These are phyloP conservation scores for Trichoderma sp. DNA, from an alignment of 2,329 filamentous ascomycete species.

Conservation along the genomic window DNA sequence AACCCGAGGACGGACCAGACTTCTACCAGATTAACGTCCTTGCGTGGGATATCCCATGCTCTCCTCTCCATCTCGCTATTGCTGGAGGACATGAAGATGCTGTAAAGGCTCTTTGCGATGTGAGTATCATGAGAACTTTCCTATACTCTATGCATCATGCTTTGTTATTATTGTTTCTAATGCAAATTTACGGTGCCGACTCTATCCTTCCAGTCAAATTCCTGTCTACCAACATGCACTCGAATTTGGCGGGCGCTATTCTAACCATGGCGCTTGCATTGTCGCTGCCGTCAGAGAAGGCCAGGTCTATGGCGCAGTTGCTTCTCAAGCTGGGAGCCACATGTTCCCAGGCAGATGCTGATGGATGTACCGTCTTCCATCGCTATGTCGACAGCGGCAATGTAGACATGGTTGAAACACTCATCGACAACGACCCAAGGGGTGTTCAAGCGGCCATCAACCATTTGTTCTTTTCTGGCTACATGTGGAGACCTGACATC, in stretches of 20 bases:
- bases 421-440: slow-evolving; percentile 59
- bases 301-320: slow-evolving; percentile 63
- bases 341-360: slow-evolving; percentile 69
- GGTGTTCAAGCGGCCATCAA: slow-evolving; percentile 66
- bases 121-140: slow-evolving; percentile 32
- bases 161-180: not conserved
- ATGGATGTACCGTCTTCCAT: slow-evolving; percentile 66
- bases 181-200: slow-evolving; percentile 68
- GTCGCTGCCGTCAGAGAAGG: slow-evolving; percentile 61
- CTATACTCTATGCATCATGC: not conserved
- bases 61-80: slow-evolving; percentile 78
- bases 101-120: slow-evolving; percentile 67
- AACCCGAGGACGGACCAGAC: slow-evolving; percentile 68
- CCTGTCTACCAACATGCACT: slow-evolving; percentile 40
- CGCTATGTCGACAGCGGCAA: slow-evolving; percentile 58
- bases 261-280: slow-evolving; percentile 70
- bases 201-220: slow-evolving; percentile 74
- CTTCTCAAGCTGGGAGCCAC: slow-evolving; percentile 72
- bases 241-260: slow-evolving; percentile 57
- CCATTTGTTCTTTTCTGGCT: slow-evolving; percentile 53
- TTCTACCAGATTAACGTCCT: slow-evolving; percentile 75
- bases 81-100: slow-evolving; percentile 68
- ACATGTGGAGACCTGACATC: slow-evolving; percentile 37
- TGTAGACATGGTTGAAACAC: slow-evolving; percentile 47
- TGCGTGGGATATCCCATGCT: slow-evolving; percentile 77